phyloP scores from a whole-genome alignment of 1,139 yeast species.

The Lodderomyces jiufengensis region DNA sequence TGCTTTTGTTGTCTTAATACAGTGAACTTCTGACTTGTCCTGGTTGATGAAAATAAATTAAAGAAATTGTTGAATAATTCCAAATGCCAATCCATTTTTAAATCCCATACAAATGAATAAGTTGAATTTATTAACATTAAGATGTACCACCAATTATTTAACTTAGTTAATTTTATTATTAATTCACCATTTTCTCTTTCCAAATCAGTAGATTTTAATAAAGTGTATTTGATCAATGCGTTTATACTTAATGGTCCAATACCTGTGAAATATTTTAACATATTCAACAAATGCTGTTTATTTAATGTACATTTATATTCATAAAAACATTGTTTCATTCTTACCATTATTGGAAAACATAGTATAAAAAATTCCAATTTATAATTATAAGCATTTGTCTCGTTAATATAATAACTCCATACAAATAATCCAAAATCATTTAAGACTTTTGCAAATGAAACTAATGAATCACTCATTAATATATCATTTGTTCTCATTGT shows the following conservation, averaged over 20 bases:
- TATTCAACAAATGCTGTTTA: slow-evolving; percentile 59
- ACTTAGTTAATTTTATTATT: slow-evolving; percentile 12
- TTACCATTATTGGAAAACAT: slow-evolving; percentile 62
- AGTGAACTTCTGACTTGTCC: slow-evolving; percentile 1
- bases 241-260: slow-evolving; percentile 58
- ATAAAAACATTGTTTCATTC: slow-evolving; percentile 75
- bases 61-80: slow-evolving; percentile 38
- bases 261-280: slow-evolving; percentile 69
- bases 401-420: slow-evolving; percentile 29
- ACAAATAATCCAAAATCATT: slow-evolving; percentile 59
- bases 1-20: slow-evolving; percentile 10
- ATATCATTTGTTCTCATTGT: slow-evolving; percentile 74
- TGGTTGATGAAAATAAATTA: not conserved
- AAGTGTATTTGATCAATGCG: slow-evolving; percentile 30
- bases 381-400: slow-evolving; percentile 25
- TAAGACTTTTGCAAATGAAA: slow-evolving; percentile 72
- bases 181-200: slow-evolving; percentile 12
- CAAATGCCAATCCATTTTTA: slow-evolving; percentile 84
- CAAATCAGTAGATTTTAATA: slow-evolving; percentile 9
- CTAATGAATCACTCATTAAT: slow-evolving; percentile 72
- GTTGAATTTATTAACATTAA: slow-evolving; percentile 60
- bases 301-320: slow-evolving; percentile 59
- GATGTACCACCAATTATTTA: slow-evolving; percentile 47
- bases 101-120: slow-evolving; percentile 85
- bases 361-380: slow-evolving; percentile 47